These are phyloP conservation scores for Colletotrichum lindemuthianum DNA, from an alignment of 2,329 filamentous ascomycete species.

Conservation along the genomic window DNA sequence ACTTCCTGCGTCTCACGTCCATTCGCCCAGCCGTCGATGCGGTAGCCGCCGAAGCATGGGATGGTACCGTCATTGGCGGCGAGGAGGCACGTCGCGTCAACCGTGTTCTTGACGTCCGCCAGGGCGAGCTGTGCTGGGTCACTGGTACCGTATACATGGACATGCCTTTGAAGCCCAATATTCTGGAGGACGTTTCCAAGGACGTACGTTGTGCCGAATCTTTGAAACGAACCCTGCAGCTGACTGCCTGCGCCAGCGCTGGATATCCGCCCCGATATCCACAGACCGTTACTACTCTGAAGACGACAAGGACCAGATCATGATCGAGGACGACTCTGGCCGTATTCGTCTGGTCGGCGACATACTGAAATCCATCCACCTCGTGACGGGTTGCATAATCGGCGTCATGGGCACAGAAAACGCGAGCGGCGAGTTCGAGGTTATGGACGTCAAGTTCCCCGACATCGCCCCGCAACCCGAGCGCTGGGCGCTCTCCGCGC, in stretches of 20 bases:
- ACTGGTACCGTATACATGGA: slow-evolving; percentile 96
- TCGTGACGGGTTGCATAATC: slow-evolving; percentile 93
- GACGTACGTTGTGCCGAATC: slow-evolving; percentile 67
- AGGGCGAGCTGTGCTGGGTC: slow-evolving; percentile 96
- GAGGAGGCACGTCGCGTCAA: slow-evolving; percentile 82
- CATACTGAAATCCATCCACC: slow-evolving; percentile 71
- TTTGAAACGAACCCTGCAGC: not conserved
- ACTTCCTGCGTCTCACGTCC: slow-evolving; percentile 89
- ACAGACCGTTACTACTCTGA: slow-evolving; percentile 79
- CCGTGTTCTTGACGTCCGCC: slow-evolving; percentile 91
- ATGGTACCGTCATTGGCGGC: slow-evolving; percentile 78
- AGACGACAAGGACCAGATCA: slow-evolving; percentile 72
- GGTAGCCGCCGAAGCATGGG: slow-evolving; percentile 80
- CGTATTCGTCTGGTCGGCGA: slow-evolving; percentile 82
- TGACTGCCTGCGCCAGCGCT: slow-evolving; percentile 68
- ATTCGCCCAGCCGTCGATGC: slow-evolving; percentile 86
- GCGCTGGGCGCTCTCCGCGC: slow-evolving; percentile 77
- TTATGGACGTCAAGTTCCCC: slow-evolving; percentile 88
- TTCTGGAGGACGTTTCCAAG: slow-evolving; percentile 93
- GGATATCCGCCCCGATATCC: slow-evolving; percentile 84
- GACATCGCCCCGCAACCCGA: slow-evolving; percentile 85
- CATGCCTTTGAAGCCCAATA: slow-evolving; percentile 94
- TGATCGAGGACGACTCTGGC: slow-evolving; percentile 96
- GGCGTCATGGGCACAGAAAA: slow-evolving; percentile 97
- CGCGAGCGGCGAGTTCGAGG: slow-evolving; percentile 88